Evolutionary conservation across 768 basidiomycete genomes (phyloP).

Genomic region (Hygrophorus pudorinus): DNA sequence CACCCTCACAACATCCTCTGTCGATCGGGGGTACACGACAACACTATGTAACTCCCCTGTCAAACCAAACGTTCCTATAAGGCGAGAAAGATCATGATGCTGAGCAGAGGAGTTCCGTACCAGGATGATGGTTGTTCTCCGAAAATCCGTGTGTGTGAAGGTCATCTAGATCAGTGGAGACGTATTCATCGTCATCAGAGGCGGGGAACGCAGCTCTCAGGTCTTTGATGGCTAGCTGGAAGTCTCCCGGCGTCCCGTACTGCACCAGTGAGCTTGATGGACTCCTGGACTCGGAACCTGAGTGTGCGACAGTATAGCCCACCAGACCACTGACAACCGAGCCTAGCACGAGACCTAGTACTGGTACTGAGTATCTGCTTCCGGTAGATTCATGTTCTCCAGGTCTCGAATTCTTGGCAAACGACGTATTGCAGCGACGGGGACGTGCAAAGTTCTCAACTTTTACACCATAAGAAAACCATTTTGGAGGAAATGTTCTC

Average conservation of each 20-base stretch:
- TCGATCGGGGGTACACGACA: constrained; percentile 41
- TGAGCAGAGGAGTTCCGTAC: constrained; percentile 20
- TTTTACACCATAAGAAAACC: neutral
- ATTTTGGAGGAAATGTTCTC: neutral
- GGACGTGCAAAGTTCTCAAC: too few species aligned
- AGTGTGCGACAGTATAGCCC: too few species aligned
- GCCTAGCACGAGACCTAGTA: too few species aligned
- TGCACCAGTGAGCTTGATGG: neutral
- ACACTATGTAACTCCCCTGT: constrained; percentile 4
- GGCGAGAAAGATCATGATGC: too few species aligned
- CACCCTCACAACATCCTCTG: constrained; percentile 74
- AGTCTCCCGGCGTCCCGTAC: constrained; percentile 47
- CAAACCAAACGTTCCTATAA: neutral
- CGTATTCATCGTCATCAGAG: constrained; percentile 15
- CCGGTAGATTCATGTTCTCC: too few species aligned
- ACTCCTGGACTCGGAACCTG: too few species aligned
- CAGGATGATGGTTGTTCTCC: constrained; percentile 37
- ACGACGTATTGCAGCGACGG: too few species aligned
- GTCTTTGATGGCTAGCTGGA: constrained; percentile 41
- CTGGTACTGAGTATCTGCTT: too few species aligned
- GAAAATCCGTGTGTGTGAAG: constrained; percentile 47
- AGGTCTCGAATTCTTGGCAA: too few species aligned
- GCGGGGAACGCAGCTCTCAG: constrained; percentile 30
- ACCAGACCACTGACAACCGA: too few species aligned
- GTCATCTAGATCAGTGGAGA: constrained; percentile 44